These are phyloP conservation scores for Bombardia bombarda DNA, from an alignment of 495 filamentous ascomycete species.

Conservation along the genomic window DNA sequence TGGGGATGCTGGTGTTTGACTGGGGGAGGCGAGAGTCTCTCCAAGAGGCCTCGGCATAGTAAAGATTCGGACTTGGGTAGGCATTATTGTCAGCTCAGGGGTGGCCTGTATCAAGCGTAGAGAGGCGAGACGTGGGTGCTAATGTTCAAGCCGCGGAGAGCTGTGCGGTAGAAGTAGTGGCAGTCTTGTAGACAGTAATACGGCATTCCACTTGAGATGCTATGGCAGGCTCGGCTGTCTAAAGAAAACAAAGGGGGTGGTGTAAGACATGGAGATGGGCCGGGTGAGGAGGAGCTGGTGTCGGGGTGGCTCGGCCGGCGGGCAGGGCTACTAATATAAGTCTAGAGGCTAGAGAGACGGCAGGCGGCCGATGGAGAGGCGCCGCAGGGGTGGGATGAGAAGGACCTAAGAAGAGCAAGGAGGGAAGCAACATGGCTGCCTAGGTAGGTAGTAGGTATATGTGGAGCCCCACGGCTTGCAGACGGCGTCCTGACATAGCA, in stretches of 20 bases:
- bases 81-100: constrained; percentile 35
- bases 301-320: constrained; percentile 10
- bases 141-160: constrained; percentile 73
- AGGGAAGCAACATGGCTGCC: too few relatives aligned
- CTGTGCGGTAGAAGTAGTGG: constrained; percentile 87
- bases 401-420: too few relatives aligned
- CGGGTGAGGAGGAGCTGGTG: neutral
- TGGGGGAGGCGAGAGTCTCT: constrained; percentile 46
- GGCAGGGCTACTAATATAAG: constrained; percentile 17
- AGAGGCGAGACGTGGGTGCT: constrained; percentile 65
- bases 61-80: constrained; percentile 52
- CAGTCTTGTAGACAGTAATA: constrained; percentile 78
- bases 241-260: constrained; percentile 2
- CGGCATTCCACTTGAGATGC: constrained; percentile 56
- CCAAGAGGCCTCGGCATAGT: constrained; percentile 63
- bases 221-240: neutral
- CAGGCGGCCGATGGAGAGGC: constrained; percentile 1
- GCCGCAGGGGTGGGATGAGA: neutral
- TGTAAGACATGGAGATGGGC: constrained; percentile 1
- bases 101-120: constrained; percentile 48
- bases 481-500: too few relatives aligned
- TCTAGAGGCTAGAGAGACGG: neutral
- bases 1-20: too few relatives aligned
- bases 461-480: too few relatives aligned
- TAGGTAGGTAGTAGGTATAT: too few relatives aligned